A percentile compares a stretch with the other conserved stretches of the same genome.
Evolutionary conservation across 176 grass and related monocot species (phyloP).

Genomic region (Avena eriantha): DNA sequence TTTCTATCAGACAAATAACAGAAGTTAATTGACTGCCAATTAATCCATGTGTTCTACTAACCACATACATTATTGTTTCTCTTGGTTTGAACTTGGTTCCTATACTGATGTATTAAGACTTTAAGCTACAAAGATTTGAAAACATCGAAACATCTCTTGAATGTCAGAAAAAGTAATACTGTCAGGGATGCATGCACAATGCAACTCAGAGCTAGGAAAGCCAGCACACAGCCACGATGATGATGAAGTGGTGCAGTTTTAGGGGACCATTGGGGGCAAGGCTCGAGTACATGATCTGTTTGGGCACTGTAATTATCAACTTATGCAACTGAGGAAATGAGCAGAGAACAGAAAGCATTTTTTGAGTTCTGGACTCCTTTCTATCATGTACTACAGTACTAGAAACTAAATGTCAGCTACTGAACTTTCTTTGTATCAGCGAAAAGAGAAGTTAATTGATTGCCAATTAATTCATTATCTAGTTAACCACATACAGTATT

Average conservation of each 20-base stretch:
- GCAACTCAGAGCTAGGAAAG: conserved; percentile 45
- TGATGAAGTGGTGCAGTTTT: conserved; percentile 91
- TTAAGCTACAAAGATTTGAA: not conserved
- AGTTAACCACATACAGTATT: not conserved
- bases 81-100: not conserved
- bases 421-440: not conserved
- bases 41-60: not conserved
- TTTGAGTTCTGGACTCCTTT: not conserved
- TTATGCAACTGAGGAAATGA: conserved; percentile 20
- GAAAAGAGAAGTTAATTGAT: not conserved
- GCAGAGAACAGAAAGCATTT: conserved; percentile 25
- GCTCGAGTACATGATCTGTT: conserved; percentile 90
- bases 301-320: conserved; percentile 30
- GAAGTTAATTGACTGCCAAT: not conserved
- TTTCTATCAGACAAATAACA: not conserved
- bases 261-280: conserved; percentile 74
- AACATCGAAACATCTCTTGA: not conserved
- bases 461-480: not conserved
- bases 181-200: conserved; percentile 8
- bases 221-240: conserved; percentile 80
- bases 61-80: not conserved
- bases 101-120: not conserved
- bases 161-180: conserved; percentile 24
- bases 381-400: too few species aligned
- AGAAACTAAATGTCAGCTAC: not conserved